phyloP scores from a whole-genome alignment of 164 flowering plant genomes.

The Akebia trifoliata region DNA sequence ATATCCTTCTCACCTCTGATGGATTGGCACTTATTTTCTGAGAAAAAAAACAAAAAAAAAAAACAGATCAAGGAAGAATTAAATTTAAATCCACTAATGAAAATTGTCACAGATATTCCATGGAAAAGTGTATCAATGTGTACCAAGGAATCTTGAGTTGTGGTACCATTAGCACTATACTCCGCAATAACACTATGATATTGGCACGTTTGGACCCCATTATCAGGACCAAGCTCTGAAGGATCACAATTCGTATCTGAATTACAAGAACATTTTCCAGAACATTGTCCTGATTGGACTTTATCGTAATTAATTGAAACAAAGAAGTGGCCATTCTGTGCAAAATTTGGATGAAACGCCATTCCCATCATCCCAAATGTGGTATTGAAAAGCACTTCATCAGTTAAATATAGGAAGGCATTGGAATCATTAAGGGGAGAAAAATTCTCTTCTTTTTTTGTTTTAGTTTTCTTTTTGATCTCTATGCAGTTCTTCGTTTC shows the following conservation, averaged over 20 bases:
- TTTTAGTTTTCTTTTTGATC: no score
- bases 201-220: conserved; percentile 78
- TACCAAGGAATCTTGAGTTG: conserved; percentile 55
- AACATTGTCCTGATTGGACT: conserved; percentile 53
- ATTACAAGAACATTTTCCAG: conserved; percentile 86
- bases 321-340: conserved; percentile 72
- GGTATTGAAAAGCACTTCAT: conserved; percentile 58
- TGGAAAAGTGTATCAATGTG: no score
- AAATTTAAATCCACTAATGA: not conserved
- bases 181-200: conserved; percentile 73
- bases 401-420: conserved; percentile 75
- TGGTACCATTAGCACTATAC: conserved; percentile 56
- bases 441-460: no score
- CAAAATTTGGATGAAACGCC: conserved; percentile 83
- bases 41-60: conserved; percentile 18
- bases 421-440: conserved; percentile 53
- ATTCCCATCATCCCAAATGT: conserved; percentile 78
- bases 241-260: conserved; percentile 89
- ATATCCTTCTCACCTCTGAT: conserved; percentile 78
- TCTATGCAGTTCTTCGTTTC: no score
- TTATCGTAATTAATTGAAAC: conserved; percentile 86
- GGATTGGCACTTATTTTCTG: conserved; percentile 69
- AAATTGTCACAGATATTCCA: no score
- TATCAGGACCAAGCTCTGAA: conserved; percentile 46
- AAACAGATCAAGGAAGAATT: not conserved